Conservation (phyloP, 441 rosid genomes). For the Pelargonium fulgidum region DNA sequence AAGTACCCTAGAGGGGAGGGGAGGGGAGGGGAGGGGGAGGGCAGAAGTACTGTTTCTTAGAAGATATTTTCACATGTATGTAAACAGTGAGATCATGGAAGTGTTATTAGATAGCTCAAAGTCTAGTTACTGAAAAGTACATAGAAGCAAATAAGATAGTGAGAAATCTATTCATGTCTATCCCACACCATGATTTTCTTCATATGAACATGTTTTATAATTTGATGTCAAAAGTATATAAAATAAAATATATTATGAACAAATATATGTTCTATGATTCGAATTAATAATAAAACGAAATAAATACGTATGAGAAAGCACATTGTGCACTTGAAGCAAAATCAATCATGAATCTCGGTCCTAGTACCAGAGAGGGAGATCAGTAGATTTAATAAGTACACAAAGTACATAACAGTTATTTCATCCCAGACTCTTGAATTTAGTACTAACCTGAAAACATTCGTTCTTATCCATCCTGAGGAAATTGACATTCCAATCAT, state of each 20-base stretch:
- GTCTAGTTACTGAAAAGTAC: too few species aligned
- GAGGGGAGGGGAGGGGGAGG: too few species aligned
- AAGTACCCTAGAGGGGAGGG: too few species aligned
- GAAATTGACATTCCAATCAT: not conserved
- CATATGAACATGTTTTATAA: not conserved
- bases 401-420: not conserved
- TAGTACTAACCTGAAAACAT: not conserved
- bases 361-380: not conserved
- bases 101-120: too few species aligned
- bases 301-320: not conserved
- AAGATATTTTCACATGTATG: too few species aligned
- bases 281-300: not conserved
- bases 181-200: too few species aligned
- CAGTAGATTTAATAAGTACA: not conserved
- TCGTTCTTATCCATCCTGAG: not conserved
- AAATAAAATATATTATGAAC: too few species aligned
- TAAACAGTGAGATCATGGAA: too few species aligned
- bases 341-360: constrained; percentile 1
- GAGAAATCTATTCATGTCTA: too few species aligned
- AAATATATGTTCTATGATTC: not conserved
- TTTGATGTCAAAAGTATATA: not conserved
- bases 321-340: not conserved
- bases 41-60: too few species aligned
- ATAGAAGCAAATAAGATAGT: too few species aligned
- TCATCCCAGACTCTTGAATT: not conserved